Evolutionary conservation across 1,284 basidiomycete genomes (phyloP).

Genomic region (Melampsora larici-populina): DNA sequence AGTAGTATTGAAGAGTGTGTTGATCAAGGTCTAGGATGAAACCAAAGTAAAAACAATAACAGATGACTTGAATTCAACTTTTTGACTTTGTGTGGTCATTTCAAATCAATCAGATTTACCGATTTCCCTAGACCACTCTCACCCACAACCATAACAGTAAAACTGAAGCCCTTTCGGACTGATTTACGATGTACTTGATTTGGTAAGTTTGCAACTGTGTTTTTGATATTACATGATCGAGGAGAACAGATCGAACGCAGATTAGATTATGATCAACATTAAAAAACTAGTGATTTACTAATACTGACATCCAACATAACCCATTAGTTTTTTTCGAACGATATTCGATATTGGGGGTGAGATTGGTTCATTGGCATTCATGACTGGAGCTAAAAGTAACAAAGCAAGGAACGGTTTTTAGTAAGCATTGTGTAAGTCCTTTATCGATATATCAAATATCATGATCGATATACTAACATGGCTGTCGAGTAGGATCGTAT

Average conservation of each 20-base stretch:
- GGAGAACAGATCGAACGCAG: conserved; percentile 48
- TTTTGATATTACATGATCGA: conserved; percentile 58
- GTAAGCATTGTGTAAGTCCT: not conserved
- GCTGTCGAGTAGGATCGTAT: not conserved
- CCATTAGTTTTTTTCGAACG: conserved; percentile 85
- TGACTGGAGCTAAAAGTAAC: not conserved
- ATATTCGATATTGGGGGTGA: conserved; percentile 53
- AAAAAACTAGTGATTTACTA: not conserved
- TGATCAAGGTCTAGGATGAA: conserved; percentile 68
- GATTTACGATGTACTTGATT: conserved; percentile 97
- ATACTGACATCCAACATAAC: conserved; percentile 61
- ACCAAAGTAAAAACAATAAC: not conserved
- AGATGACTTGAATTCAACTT: not conserved
- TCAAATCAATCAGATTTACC: not conserved
- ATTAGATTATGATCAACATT: not conserved
- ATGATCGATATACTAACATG: not conserved
- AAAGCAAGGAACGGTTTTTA: not conserved
- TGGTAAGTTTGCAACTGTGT: conserved; percentile 74
- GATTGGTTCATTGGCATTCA: not conserved
- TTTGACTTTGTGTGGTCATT: not conserved
- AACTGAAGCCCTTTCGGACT: conserved; percentile 88
- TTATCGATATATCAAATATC: not conserved
- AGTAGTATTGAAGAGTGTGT: conserved; percentile 92
- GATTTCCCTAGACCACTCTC: conserved; percentile 97
- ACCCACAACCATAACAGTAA: conserved; percentile 95